phyloP scores from a whole-genome alignment of 352 stramenopile genomes.

The Pythium phragmitis region DNA sequence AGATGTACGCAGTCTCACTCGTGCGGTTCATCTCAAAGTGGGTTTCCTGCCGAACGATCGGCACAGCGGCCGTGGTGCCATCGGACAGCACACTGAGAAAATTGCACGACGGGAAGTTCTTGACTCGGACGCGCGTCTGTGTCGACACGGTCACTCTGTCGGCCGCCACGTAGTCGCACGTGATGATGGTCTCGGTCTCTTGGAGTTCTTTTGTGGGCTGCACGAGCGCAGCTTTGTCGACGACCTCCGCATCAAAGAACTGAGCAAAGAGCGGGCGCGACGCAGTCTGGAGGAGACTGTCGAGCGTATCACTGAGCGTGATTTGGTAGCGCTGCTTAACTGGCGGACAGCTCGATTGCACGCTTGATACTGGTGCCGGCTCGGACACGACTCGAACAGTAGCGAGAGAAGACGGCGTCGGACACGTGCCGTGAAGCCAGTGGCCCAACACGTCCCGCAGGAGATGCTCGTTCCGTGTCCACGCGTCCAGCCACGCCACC shows the following conservation, averaged over 20 bases:
- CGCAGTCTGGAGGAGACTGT: conserved; percentile 37
- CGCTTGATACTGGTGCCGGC: conserved; percentile 19
- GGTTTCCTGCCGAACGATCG: conserved; percentile 33
- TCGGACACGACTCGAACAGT: conserved; percentile 21
- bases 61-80: conserved; percentile 10
- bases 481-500: conserved; percentile 50
- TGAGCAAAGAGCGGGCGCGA: conserved; percentile 37
- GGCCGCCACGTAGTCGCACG: conserved; percentile 28
- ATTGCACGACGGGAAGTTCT: conserved; percentile 51
- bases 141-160: conserved; percentile 33
- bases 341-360: conserved; percentile 30
- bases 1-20: conserved; percentile 22
- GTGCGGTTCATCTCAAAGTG: conserved; percentile 62
- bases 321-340: conserved; percentile 27
- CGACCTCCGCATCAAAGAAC: conserved; percentile 51
- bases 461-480: conserved; percentile 52
- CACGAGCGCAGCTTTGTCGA: conserved; percentile 40
- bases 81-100: conserved; percentile 39
- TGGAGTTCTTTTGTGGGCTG: conserved; percentile 40
- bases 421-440: conserved; percentile 60
- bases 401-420: conserved; percentile 36
- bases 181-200: conserved; percentile 39
- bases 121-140: conserved; percentile 31
- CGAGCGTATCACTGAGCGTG: conserved; percentile 34
- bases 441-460: conserved; percentile 60